Evolutionary conservation across 768 basidiomycete genomes (phyloP).

Genomic region (Trametes elegans): DNA sequence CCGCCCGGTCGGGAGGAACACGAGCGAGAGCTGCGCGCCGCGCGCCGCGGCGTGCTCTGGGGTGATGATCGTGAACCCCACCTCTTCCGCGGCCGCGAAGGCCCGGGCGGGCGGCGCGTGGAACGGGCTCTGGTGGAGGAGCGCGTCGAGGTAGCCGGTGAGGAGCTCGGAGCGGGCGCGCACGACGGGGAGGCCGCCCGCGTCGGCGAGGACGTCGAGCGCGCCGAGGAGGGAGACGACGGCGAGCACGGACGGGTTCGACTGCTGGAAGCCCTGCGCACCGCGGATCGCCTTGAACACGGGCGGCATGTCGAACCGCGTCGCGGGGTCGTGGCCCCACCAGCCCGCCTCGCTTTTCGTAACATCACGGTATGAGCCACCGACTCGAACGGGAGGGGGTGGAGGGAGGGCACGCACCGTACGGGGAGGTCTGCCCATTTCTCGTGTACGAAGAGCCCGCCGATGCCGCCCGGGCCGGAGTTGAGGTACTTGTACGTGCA

Average conservation of each 20-base stretch:
- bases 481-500: slow-evolving; percentile 99
- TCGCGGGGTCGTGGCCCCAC: slow-evolving; percentile 93
- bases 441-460: slow-evolving; percentile 86
- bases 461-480: slow-evolving; percentile 95
- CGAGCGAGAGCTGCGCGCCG: slow-evolving; percentile 85
- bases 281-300: slow-evolving; percentile 81
- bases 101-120: slow-evolving; percentile 45
- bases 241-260: slow-evolving; percentile 85
- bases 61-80: slow-evolving; percentile 90
- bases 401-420: slow-evolving; percentile 25
- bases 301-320: slow-evolving; percentile 89
- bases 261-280: slow-evolving; percentile 94
- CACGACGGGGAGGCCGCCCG: slow-evolving; percentile 69
- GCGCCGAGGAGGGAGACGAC: slow-evolving; percentile 81
- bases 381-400: not conserved
- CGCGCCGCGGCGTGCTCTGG: slow-evolving; percentile 64
- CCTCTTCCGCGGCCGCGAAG: slow-evolving; percentile 8
- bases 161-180: slow-evolving; percentile 68
- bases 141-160: slow-evolving; percentile 67
- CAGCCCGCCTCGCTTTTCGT: slow-evolving; percentile 84
- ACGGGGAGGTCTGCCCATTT: slow-evolving; percentile 75
- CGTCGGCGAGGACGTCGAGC: slow-evolving; percentile 75
- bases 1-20: slow-evolving; percentile 64
- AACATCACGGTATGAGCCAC: not conserved
- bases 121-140: slow-evolving; percentile 60